Evolutionary conservation across 2,329 filamentous ascomycete species (phyloP).

Genomic region (Xylaria polymorpha): DNA sequence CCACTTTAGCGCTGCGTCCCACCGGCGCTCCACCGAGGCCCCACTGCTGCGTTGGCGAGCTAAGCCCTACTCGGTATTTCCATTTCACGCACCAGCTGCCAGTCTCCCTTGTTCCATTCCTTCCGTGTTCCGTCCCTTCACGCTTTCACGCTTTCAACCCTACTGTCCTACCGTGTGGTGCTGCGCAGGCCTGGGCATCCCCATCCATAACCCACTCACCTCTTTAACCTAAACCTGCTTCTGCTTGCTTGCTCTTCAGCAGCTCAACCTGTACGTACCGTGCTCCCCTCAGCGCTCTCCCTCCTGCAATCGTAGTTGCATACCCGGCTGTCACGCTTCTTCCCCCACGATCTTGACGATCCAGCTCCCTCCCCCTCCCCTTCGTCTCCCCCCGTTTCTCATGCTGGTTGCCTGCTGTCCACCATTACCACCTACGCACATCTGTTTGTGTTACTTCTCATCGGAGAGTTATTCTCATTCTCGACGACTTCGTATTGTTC

Average conservation of each 20-base stretch:
- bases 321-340: constrained; percentile 35
- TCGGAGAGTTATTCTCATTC: constrained; percentile 1
- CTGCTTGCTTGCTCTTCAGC: constrained; percentile 19
- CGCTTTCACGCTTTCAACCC: constrained; percentile 3
- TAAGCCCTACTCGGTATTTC: constrained; percentile 42
- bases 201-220: constrained; percentile 14
- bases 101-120: constrained; percentile 21
- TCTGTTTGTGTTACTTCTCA: constrained; percentile 23
- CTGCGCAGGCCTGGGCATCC: constrained; percentile 18
- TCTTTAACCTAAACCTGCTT: constrained; percentile 26
- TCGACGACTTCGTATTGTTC: constrained; percentile 16
- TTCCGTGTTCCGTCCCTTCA: constrained; percentile 8
- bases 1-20: constrained; percentile 40
- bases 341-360: constrained; percentile 40
- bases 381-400: constrained; percentile 37
- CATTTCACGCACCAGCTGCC: constrained; percentile 31
- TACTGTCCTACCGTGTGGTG: constrained; percentile 5
- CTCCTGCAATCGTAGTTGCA: constrained; percentile 31
- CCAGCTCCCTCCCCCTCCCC: constrained; percentile 41
- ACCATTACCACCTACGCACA: constrained; percentile 21
- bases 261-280: constrained; percentile 17
- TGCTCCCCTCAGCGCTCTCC: constrained; percentile 20
- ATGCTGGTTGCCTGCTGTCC: constrained; percentile 31
- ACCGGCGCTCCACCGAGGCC: neutral
- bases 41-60: constrained; percentile 50